Percentiles rank a stretch among this genome's conserved stretches.
phyloP scores from a whole-genome alignment of 345 rosid species.

The Odontarrhena argentea region DNA sequence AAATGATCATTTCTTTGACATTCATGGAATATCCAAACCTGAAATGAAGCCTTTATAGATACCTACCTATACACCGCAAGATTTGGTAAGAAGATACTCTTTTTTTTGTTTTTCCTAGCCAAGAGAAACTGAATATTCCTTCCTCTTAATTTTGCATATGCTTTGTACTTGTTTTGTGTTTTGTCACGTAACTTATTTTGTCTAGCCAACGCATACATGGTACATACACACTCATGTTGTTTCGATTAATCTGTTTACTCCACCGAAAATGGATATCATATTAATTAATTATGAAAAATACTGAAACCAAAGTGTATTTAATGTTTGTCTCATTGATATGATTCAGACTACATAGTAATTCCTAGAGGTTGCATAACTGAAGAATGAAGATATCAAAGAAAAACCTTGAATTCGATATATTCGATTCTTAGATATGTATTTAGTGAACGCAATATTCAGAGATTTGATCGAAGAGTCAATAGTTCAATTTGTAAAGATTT shows the following conservation, averaged over 20 bases:
- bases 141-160: conserved; percentile 22
- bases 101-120: not conserved
- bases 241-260: conserved; percentile 24
- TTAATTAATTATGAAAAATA: not conserved
- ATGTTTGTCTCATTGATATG: not conserved
- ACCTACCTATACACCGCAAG: not conserved
- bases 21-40: no score
- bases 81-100: not conserved
- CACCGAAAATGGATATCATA: not conserved
- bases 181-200: conserved; percentile 13
- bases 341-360: not conserved
- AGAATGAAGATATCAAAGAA: not conserved
- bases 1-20: no score
- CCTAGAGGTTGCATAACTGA: not conserved
- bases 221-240: not conserved
- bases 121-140: conserved; percentile 25
- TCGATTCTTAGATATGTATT: not conserved
- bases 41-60: no score
- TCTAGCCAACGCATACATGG: not conserved
- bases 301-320: not conserved
- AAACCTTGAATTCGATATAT: not conserved
- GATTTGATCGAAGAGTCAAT: no score
- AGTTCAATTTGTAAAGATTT: no score
- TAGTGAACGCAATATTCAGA: not conserved
- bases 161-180: not conserved